Evolutionary conservation across 2,329 filamentous ascomycete genomes (phyloP).

Genomic region (Zymoseptoria crescenta): DNA sequence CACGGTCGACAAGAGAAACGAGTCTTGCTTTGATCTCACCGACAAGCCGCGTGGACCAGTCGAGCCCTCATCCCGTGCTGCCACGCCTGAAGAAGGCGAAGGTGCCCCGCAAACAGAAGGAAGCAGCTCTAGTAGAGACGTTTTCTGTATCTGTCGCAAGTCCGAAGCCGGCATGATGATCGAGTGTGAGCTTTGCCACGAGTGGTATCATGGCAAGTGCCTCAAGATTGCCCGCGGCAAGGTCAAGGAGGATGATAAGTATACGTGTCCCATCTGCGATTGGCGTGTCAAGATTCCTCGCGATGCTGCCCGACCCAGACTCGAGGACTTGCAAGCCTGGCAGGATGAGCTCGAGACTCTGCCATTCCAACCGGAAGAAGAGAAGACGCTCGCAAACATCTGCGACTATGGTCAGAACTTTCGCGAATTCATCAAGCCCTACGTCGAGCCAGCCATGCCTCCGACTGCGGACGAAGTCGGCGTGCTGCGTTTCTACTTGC

Average conservation of each 20-base stretch:
- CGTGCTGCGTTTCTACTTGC: slow-evolving; percentile 86
- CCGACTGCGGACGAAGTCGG: slow-evolving; percentile 79
- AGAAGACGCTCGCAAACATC: slow-evolving; percentile 76
- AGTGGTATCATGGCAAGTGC: slow-evolving; percentile 99
- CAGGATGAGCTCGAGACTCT: slow-evolving; percentile 65
- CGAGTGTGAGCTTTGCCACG: slow-evolving; percentile 94
- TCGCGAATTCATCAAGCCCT: slow-evolving; percentile 69
- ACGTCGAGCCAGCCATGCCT: slow-evolving; percentile 67
- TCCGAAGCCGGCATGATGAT: slow-evolving; percentile 99
- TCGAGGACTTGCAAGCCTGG: slow-evolving; percentile 81
- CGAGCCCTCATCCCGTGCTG: slow-evolving; percentile 82
- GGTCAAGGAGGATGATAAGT: slow-evolving; percentile 97
- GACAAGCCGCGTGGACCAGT: slow-evolving; percentile 86
- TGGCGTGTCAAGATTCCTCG: slow-evolving; percentile 95
- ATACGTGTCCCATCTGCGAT: slow-evolving; percentile 96
- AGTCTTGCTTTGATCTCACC: slow-evolving; percentile 81
- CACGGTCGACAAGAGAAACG: slow-evolving; percentile 81
- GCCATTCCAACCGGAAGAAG: slow-evolving; percentile 94
- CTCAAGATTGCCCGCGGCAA: slow-evolving; percentile 96
- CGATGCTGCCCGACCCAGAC: slow-evolving; percentile 87
- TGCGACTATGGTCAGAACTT: slow-evolving; percentile 79
- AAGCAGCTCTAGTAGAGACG: slow-evolving; percentile 55
- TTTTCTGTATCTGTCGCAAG: slow-evolving; percentile 93
- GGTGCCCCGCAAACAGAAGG: slow-evolving; percentile 34
- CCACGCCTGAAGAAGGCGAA: slow-evolving; percentile 45